Conservation (phyloP, 768 basidiomycete species). For the Trametes sanguinea region DNA sequence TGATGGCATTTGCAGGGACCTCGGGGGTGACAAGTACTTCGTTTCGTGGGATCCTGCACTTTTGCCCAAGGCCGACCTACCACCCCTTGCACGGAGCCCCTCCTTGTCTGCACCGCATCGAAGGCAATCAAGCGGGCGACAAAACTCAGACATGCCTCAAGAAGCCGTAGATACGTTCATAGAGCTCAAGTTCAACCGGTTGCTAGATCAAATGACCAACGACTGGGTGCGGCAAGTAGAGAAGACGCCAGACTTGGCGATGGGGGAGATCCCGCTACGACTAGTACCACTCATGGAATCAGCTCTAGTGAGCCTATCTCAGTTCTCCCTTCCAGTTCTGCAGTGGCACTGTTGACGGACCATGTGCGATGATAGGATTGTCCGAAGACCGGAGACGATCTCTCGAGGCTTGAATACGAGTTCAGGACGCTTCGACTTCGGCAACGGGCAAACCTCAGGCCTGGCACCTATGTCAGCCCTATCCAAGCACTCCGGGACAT, state of each 20-base stretch:
- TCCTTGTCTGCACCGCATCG: neutral
- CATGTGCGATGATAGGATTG: conserved; percentile 6
- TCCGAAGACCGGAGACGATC: conserved; percentile 21
- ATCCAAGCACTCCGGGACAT: conserved; percentile 12
- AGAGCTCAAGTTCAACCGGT: conserved; percentile 9
- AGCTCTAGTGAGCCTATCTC: conserved; percentile 4
- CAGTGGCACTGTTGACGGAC: neutral
- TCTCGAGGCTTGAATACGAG: neutral
- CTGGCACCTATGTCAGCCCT: neutral
- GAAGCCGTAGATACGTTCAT: conserved; percentile 21
- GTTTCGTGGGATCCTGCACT: conserved; percentile 20
- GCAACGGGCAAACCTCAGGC: neutral
- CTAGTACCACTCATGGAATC: conserved; percentile 19
- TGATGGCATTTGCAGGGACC: conserved; percentile 6
- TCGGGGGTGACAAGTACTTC: conserved; percentile 24
- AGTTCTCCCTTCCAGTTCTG: neutral
- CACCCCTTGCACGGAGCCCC: conserved; percentile 2
- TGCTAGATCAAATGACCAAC: conserved; percentile 16
- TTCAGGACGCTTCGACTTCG: neutral
- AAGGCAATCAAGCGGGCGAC: neutral
- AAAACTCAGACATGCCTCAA: neutral
- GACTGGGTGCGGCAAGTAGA: conserved; percentile 15
- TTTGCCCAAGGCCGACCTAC: neutral
- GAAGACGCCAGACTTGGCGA: conserved; percentile 13
- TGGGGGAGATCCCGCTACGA: neutral